Percentiles rank a stretch among this genome's conserved stretches.
Conservation (phyloP, 2,329 filamentous ascomycete species). For the Ascochyta pisi region DNA sequence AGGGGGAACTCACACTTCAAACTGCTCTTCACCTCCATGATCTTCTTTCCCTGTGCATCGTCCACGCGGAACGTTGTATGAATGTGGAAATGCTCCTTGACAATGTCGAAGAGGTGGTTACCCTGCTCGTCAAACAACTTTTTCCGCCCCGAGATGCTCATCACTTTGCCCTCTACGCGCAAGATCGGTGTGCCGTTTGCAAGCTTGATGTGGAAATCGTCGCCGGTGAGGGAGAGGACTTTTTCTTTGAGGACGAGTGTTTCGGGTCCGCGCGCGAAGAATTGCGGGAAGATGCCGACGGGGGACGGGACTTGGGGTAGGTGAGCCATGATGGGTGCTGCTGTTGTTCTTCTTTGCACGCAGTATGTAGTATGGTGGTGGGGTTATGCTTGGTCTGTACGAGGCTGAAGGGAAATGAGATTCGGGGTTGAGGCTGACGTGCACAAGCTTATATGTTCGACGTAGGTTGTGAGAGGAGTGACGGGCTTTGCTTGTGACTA, state of each 20-base stretch:
- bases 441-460: background rate
- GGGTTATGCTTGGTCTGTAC: background rate
- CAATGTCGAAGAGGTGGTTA: conserved; percentile 65
- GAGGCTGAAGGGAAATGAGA: background rate
- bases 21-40: conserved; percentile 64
- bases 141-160: conserved; percentile 63
- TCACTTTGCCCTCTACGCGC: conserved; percentile 62
- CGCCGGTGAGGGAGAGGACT: conserved; percentile 66
- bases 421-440: background rate
- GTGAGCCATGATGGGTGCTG: conserved; percentile 15
- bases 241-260: conserved; percentile 68
- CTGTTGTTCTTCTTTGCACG: background rate
- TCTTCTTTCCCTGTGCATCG: conserved; percentile 53
- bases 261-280: conserved; percentile 37
- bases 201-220: conserved; percentile 69
- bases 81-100: conserved; percentile 60
- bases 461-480: background rate
- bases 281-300: conserved; percentile 39
- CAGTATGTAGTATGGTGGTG: background rate
- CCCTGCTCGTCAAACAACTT: conserved; percentile 61
- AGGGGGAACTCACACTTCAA: conserved; percentile 56
- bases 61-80: conserved; percentile 62
- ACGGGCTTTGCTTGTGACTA: background rate
- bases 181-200: conserved; percentile 62
- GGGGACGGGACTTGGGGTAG: conserved; percentile 25